A percentile compares a stretch with the other conserved stretches of the same genome.
Conservation (phyloP, 116 monocot genomes). For the Dioscorea cayenensis region DNA sequence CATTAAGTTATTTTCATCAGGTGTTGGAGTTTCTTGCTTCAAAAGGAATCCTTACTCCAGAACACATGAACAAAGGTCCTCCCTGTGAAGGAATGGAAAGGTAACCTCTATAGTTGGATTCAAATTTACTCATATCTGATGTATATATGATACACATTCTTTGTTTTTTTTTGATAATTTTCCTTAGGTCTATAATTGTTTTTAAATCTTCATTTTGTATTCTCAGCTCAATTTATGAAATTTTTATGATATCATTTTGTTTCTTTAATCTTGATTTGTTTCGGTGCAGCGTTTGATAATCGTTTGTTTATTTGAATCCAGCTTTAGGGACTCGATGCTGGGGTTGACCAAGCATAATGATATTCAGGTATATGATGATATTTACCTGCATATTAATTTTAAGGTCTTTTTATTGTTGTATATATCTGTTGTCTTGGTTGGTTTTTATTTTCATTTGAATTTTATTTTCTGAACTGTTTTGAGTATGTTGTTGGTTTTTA, state of each 20-base stretch:
- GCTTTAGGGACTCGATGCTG: conserved; percentile 63
- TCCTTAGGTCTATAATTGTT: too few species aligned
- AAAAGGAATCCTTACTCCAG: conserved; percentile 38
- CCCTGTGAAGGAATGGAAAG: conserved; percentile 61
- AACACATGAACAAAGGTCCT: conserved; percentile 53
- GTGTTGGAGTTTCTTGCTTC: conserved; percentile 55
- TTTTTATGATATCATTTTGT: neutral
- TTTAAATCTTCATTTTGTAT: too few species aligned
- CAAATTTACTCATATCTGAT: too few species aligned
- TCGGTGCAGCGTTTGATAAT: neutral
- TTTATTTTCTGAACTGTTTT: neutral
- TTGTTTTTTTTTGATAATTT: too few species aligned
- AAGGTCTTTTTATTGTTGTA: neutral
- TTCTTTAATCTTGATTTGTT: neutral
- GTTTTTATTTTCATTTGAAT: neutral
- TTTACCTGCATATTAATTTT: neutral
- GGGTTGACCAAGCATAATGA: conserved; percentile 45
- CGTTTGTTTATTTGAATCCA: conserved; percentile 18
- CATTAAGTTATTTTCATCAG: conserved; percentile 27
- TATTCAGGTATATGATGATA: conserved; percentile 27
- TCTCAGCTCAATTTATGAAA: too few species aligned
- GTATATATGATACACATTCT: too few species aligned
- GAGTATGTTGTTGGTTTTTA: too few species aligned
- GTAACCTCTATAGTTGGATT: conserved; percentile 8
- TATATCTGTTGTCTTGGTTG: neutral